A percentile compares a stretch with the other conserved stretches of the same genome.
phyloP scores from a whole-genome alignment of 2,329 filamentous ascomycete genomes.

The Moelleriella libera region DNA sequence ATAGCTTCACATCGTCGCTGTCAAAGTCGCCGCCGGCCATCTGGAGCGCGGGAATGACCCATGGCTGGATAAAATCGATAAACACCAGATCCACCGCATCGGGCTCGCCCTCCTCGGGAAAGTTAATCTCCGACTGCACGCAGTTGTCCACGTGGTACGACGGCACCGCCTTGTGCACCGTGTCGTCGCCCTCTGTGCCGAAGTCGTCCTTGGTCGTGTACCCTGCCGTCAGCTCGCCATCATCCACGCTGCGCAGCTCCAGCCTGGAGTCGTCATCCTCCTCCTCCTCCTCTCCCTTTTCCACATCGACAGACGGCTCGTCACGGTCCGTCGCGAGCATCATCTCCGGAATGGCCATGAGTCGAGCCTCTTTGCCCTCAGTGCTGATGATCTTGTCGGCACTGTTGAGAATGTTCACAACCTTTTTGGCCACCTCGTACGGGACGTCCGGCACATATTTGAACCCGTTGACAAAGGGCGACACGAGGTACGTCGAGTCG shows the following conservation, averaged over 20 bases:
- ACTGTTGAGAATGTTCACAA: constrained; percentile 46
- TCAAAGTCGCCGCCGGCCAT: constrained; percentile 38
- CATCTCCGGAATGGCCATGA: constrained; percentile 35
- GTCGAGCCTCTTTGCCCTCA: constrained; percentile 23
- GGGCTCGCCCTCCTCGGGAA: constrained; percentile 43
- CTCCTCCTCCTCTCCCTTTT: constrained; percentile 4
- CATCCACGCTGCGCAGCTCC: constrained; percentile 14
- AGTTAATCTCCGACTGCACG: constrained; percentile 54
- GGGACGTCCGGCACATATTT: constrained; percentile 68
- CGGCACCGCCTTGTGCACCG: constrained; percentile 58
- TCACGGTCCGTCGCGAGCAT: constrained; percentile 9
- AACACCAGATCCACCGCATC: constrained; percentile 78
- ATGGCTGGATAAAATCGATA: constrained; percentile 78
- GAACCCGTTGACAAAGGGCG: constrained; percentile 74
- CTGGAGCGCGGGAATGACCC: constrained; percentile 62
- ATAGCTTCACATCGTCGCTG: constrained; percentile 31
- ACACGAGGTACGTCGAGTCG: constrained; percentile 75
- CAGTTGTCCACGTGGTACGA: constrained; percentile 75
- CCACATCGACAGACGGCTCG: constrained; percentile 3
- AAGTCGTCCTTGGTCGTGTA: constrained; percentile 85
- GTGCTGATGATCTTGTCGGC: constrained; percentile 32
- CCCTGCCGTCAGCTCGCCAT: constrained; percentile 37
- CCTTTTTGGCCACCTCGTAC: constrained; percentile 56
- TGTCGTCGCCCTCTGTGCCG: constrained; percentile 79
- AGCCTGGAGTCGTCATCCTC: constrained; percentile 12